Base-by-base conservation (phyloP, 2,329 filamentous ascomycete genomes). In the Rugonectria rugulosa region DNA sequence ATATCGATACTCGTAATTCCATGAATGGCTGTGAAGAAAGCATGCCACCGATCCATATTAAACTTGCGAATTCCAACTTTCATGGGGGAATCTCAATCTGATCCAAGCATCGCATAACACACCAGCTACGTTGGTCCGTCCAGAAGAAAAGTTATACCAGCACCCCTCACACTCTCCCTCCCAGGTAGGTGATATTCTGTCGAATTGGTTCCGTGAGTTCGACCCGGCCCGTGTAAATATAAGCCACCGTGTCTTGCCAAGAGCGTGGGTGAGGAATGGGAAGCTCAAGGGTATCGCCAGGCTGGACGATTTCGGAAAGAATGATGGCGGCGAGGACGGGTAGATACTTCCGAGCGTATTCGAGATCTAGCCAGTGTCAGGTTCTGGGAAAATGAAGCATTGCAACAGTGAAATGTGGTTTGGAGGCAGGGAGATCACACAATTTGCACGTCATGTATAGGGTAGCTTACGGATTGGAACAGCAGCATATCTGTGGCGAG, bases 251-350 rank as follows among this genome's bases (percentile, higher is more conserved):
- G 49, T 82, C 77, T 3, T 68, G 64, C 85, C 85, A 88, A 7
- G 74, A 79, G 45, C 79, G 77, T 1, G 85, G 84, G 53, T 81
- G 75, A 1, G 85, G 85, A 50, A 88, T 60, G 0, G 84, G 84
- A 9, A 88, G 72, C 59, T 87, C 83, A 46, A 88, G 74, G 2
- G 74, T 72, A 62, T 87, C 84, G 23, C 82, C 79, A 20, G 75
- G 74, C 12, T 72, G 70, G 19, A 87, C 75, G 61, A 81, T 75
- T 5, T 80, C 77, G 0, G 82, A 85, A 27, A 81, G 72, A 60
- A 88, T 79, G 41, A 87, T 70, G 2, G 80, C 76, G 1, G 79
- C 82, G 6, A 87, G 70, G 0, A 83, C 77, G 2, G 84, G 85
- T 4, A 87, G 73, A 34, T 69, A 64, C 12, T 58, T 60, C 47